A percentile compares a stretch with the other conserved stretches of the same genome.
phyloP scores from a whole-genome alignment of 2,329 filamentous ascomycete genomes.

The Calonectria pseudoturangicola region DNA sequence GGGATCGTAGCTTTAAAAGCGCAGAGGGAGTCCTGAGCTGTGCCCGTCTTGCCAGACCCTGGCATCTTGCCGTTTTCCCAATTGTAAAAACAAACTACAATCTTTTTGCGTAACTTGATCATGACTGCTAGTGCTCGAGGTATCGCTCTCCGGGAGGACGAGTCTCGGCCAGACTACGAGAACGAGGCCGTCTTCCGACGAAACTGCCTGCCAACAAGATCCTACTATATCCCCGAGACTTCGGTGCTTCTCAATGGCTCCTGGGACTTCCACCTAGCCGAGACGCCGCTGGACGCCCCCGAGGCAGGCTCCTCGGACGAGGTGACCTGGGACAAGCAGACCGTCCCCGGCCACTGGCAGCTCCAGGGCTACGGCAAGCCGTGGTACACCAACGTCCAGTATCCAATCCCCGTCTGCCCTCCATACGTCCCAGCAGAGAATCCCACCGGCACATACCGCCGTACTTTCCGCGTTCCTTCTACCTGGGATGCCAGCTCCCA shows the following conservation, averaged over 20 bases:
- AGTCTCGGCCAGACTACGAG: constrained; percentile 66
- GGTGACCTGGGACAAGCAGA: constrained; percentile 67
- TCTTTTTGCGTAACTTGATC: constrained; percentile 27
- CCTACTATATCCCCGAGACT: constrained; percentile 72
- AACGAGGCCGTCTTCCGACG: constrained; percentile 72
- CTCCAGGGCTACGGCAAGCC: constrained; percentile 80
- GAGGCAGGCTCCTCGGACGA: constrained; percentile 69
- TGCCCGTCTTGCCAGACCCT: background rate
- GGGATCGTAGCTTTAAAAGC: constrained; percentile 33
- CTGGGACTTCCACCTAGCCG: constrained; percentile 74
- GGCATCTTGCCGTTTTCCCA: background rate
- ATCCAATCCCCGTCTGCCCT: constrained; percentile 79
- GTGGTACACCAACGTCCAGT: constrained; percentile 82
- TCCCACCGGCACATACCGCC: constrained; percentile 78
- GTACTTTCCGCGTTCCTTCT: constrained; percentile 71
- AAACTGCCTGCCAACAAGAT: constrained; percentile 71
- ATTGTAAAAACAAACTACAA: background rate
- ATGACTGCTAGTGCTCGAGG: constrained; percentile 52
- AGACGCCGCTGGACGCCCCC: constrained; percentile 67
- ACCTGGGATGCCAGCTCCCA: constrained; percentile 69
- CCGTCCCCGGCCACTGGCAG: constrained; percentile 82
- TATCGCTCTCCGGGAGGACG: constrained; percentile 59
- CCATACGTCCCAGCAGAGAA: constrained; percentile 78
- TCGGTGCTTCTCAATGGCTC: constrained; percentile 71
- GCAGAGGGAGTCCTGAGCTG: background rate